A percentile compares a stretch with the other conserved stretches of the same genome.
Evolutionary conservation across 73 alveolate species (phyloP).

Genomic region (Uronychia binucleata): DNA sequence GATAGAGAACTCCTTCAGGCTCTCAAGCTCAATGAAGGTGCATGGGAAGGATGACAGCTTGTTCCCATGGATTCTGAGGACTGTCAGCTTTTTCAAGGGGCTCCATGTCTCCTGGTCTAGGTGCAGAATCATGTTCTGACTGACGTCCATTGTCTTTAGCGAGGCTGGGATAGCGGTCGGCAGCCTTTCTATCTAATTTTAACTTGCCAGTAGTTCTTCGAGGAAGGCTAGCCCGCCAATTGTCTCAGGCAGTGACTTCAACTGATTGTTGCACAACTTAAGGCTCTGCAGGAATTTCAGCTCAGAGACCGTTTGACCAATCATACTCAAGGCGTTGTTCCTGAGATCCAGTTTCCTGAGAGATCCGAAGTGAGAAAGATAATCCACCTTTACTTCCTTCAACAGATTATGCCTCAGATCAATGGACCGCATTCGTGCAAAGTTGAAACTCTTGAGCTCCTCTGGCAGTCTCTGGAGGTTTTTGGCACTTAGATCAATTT

Average conservation of each 20-base stretch:
- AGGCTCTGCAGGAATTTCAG: conserved; percentile 14
- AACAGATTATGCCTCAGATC: conserved; percentile 40
- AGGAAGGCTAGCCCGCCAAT: conserved; percentile 21
- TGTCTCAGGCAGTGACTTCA: conserved; percentile 26
- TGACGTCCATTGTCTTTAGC: conserved; percentile 27
- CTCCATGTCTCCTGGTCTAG: conserved; percentile 38
- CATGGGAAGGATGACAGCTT: conserved; percentile 61
- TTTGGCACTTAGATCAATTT: background rate
- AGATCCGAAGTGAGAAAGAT: background rate
- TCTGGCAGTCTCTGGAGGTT: background rate
- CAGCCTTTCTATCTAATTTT: conserved; percentile 16
- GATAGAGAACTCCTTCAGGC: conserved; percentile 59
- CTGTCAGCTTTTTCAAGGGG: conserved; percentile 28
- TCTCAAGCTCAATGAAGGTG: conserved; percentile 35
- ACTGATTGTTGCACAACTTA: conserved; percentile 21
- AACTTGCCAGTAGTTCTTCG: conserved; percentile 17
- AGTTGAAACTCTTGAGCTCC: background rate
- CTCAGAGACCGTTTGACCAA: conserved; percentile 6
- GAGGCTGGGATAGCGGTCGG: conserved; percentile 8
- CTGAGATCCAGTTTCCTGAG: conserved; percentile 43
- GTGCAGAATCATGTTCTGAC: conserved; percentile 26
- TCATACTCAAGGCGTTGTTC: conserved; percentile 14
- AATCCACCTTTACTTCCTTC: conserved; percentile 3
- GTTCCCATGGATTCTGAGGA: conserved; percentile 60
- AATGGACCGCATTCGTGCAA: conserved; percentile 17